phyloP scores from a whole-genome alignment of 2,329 filamentous ascomycete species.

The Colletotrichum sublineola region DNA sequence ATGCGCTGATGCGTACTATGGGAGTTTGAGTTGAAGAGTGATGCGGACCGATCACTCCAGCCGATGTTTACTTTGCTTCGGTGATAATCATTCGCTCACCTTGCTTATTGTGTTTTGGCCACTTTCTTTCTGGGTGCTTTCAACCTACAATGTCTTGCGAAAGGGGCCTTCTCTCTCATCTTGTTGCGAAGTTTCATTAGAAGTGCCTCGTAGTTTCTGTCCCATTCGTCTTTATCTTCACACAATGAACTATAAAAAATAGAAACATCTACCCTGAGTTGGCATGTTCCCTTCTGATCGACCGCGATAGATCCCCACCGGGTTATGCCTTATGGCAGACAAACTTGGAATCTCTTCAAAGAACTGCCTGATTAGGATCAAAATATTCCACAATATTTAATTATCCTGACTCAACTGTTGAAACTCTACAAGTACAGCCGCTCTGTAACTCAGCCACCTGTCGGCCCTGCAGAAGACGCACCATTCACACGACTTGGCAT shows the following conservation, averaged over 20 bases:
- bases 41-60: too few relatives aligned
- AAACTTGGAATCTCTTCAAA: not conserved
- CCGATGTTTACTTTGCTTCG: too few relatives aligned
- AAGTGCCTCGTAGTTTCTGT: not conserved
- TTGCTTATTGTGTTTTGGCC: too few relatives aligned
- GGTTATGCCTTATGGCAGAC: not conserved
- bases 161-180: too few relatives aligned
- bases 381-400: not conserved
- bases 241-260: not conserved
- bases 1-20: too few relatives aligned
- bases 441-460: not conserved
- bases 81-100: too few relatives aligned
- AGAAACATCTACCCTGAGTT: not conserved
- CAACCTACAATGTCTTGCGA: too few relatives aligned
- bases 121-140: too few relatives aligned
- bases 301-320: not conserved
- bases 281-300: not conserved
- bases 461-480: not conserved
- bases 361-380: not conserved
- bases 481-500: not conserved
- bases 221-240: not conserved
- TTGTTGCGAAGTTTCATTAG: too few relatives aligned
- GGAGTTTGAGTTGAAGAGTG: too few relatives aligned
- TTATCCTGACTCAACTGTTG: not conserved
- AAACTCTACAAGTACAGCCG: not conserved